Base-by-base conservation (phyloP, 2,329 filamentous ascomycete genomes). In the Microcera coccophila region DNA sequence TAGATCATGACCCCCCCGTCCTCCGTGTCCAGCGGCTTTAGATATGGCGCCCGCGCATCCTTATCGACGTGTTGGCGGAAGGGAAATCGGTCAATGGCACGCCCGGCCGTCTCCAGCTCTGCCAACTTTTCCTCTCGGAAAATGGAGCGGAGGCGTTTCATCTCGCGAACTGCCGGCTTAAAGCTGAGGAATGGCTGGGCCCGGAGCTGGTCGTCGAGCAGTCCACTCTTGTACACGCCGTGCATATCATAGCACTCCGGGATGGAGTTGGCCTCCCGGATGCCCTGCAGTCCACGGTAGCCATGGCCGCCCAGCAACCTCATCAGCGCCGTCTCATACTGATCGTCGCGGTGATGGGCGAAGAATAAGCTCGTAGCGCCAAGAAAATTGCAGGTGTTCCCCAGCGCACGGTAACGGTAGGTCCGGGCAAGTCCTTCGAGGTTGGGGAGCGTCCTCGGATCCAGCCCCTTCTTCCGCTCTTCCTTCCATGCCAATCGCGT, bases 311-410 rank as follows among this genome's bases (percentile, higher is more conserved):
- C 71, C 8, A 84, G 65, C 26, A 97, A 65, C 32, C 93, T 79
- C 82, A 90, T 86, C 37, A 97, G 67, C 4, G 94, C 75, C 0
- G 90, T 96, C 68, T 98, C 93, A 42, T 90, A 85, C 59, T 93
- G 88, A 58, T 98, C 93, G 58, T 96, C 90, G 48, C 78, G 73
- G 62, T 98, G 93, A 61, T 98, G 93, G 4, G 84, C 93, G 20
- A 94, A 70, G 29, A 96, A 75, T 2, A 97, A 62, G 16, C 79
- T 78, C 4, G 64, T 66, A 4, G 86, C 77, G 0, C 67, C 61
- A 5, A 68, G 53, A 1, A 67, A 61, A 14, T 64, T 63, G 60
- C 86, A 90, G 7, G 75, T 72, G 12, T 55, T 60, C 1, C 86
- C 90, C 2, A 97, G 65, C 1, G 73, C 70, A 48, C 79, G 83